Percentiles rank a stretch among this genome's conserved stretches.
These are phyloP conservation scores for Pyrus hybrid DNA, from an alignment of 331 rosid species.

Conservation along the genomic window DNA sequence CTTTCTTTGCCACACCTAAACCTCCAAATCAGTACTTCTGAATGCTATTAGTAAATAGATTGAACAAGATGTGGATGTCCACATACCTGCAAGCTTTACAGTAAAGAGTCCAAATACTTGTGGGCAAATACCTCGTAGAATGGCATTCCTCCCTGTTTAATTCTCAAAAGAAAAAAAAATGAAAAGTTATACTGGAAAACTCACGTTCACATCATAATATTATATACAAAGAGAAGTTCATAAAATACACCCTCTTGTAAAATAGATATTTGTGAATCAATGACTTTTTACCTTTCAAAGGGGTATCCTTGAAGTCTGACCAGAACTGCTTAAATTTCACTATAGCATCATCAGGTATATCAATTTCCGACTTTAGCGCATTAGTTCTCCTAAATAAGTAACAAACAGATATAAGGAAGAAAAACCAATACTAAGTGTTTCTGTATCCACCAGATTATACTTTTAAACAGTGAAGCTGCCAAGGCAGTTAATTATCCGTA, in stretches of 20 bases:
- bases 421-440: neutral
- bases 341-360: constrained; percentile 55
- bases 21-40: neutral
- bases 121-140: constrained; percentile 85
- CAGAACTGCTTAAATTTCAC: constrained; percentile 66
- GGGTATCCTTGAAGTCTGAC: constrained; percentile 56
- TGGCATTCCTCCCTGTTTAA: constrained; percentile 88
- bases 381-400: constrained; percentile 63
- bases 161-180: neutral
- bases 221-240: constrained; percentile 2
- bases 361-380: constrained; percentile 70
- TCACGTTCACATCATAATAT: constrained; percentile 4
- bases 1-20: neutral
- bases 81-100: constrained; percentile 87
- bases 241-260: neutral
- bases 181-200: neutral
- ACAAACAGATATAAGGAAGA: neutral
- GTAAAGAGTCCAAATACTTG: constrained; percentile 93
- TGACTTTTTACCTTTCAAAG: constrained; percentile 66
- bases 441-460: constrained; percentile 6
- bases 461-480: neutral
- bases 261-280: constrained; percentile 4
- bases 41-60: constrained; percentile 3
- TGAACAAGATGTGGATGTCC: neutral
- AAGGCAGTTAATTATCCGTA: neutral